Evolutionary conservation across 2,329 filamentous ascomycete species (phyloP), one percentile per base, ranked within the genome.

Genomic region (Sarocladium kiliense): DNA sequence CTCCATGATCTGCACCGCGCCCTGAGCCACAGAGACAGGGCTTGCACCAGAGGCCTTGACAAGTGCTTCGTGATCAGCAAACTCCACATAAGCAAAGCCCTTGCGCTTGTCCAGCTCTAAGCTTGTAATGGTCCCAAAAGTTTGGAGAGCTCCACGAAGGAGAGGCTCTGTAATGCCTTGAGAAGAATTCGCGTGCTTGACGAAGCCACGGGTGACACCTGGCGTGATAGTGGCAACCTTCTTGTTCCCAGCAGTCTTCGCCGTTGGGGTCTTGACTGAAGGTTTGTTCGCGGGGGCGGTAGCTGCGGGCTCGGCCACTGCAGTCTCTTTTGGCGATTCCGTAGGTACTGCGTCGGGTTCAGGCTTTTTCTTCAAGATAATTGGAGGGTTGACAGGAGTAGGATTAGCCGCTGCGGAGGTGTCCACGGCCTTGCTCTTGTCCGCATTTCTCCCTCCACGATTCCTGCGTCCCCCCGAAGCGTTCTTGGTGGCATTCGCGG

Each of bases 41-140:
- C 91, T 95, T 12, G 88, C 89, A 16, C 84, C 80, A 65, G 96
- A 85, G 4, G 93, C 93, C 64, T 89, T 91, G 63, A 82, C 82
- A 25, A 97, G 77, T 10, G 81, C 79, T 9, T 86, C 84, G 1
- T 86, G 79, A 21, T 91, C 85, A 10, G 82, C 80, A 72, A 97
- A 97, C 59, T 96, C 89, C 37, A 96, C 87, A 67, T 97, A 96
- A 2, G 91, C 93, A 64, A 96, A 96, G 0, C 91, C 91, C 69
- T 97, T 97, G 64, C 92, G 88, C 69, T 91, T 92, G 67, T 97
- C 93, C 54, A 97, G 93, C 63, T 97, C 93, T 18, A 96, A 89
- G 60, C 84, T 87, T 0, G 82, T 82, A 45, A 97, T 82, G 1
- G 81, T 70, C 1, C 93, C 93, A 62, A 91, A 96, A 0, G 74